Conservation (phyloP, 2,329 filamentous ascomycete genomes). For the Neurospora sp. region DNA sequence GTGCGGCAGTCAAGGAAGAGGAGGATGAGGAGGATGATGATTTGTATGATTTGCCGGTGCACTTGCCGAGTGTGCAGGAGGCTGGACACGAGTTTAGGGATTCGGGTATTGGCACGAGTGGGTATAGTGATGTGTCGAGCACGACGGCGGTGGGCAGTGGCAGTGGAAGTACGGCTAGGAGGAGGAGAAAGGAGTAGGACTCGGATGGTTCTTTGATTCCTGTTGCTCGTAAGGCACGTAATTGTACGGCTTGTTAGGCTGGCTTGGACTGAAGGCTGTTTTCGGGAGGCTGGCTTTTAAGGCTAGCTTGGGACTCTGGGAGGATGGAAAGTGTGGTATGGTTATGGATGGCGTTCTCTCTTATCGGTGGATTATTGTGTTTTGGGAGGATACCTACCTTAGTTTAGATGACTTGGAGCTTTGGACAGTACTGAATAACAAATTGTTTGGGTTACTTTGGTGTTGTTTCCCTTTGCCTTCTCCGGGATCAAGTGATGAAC, state of each 20-base stretch:
- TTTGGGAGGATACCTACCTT: no score
- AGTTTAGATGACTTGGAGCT: no score
- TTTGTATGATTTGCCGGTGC: not conserved
- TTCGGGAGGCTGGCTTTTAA: not conserved
- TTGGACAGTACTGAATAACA: no score
- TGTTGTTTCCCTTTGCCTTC: no score
- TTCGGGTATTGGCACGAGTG: conserved; percentile 14
- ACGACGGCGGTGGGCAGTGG: conserved; percentile 8
- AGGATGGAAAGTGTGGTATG: not conserved
- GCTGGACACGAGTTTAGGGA: conserved; percentile 9
- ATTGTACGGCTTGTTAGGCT: not conserved
- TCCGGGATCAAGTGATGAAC: no score
- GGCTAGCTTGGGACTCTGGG: not conserved
- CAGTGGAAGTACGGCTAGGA: not conserved
- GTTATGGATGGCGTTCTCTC: not conserved
- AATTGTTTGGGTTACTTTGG: no score
- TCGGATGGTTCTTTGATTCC: not conserved
- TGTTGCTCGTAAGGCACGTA: not conserved
- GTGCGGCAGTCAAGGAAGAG: conserved; percentile 18
- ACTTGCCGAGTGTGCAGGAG: conserved; percentile 8
- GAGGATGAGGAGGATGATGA: conserved; percentile 33
- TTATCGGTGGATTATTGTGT: no score
- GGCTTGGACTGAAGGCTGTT: not conserved
- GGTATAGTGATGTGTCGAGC: conserved; percentile 5
- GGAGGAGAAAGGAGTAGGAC: not conserved